Percentiles rank a stretch among this genome's conserved stretches.
These are phyloP conservation scores for Pythium angustatum DNA, from an alignment of 352 stramenopile species.

Conservation along the genomic window DNA sequence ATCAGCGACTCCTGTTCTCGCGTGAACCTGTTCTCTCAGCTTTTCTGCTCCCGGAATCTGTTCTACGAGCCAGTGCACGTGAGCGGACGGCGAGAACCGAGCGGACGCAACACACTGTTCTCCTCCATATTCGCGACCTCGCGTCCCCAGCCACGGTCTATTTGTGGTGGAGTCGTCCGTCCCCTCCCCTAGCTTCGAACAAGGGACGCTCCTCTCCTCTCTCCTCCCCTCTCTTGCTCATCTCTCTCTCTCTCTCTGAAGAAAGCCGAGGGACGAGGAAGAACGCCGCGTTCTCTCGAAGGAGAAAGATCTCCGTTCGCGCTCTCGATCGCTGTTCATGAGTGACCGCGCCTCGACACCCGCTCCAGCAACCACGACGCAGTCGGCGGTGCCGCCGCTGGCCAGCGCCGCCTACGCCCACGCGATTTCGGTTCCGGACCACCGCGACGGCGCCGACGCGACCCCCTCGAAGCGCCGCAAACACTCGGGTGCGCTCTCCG, in stretches of 20 bases:
- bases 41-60: not conserved
- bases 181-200: constrained; percentile 6
- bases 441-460: constrained; percentile 25
- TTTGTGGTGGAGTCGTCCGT: constrained; percentile 1
- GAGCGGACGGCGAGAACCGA: constrained; percentile 6
- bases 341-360: constrained; percentile 18
- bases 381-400: not conserved
- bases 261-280: not conserved
- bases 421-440: not conserved
- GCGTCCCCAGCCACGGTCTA: not conserved
- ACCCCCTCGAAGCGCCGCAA: constrained; percentile 59
- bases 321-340: constrained; percentile 10
- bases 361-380: not conserved
- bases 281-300: not conserved
- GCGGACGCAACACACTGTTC: constrained; percentile 1
- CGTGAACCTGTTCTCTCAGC: too few species aligned
- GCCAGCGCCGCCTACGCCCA: not conserved
- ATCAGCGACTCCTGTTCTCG: too few species aligned
- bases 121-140: not conserved
- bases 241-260: not conserved
- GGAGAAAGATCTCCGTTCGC: constrained; percentile 9
- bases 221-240: not conserved
- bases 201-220: constrained; percentile 1
- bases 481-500: constrained; percentile 8
- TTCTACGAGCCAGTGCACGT: not conserved